These are phyloP conservation scores for Lactarius vividus DNA, from an alignment of 768 basidiomycete genomes.

Conservation along the genomic window DNA sequence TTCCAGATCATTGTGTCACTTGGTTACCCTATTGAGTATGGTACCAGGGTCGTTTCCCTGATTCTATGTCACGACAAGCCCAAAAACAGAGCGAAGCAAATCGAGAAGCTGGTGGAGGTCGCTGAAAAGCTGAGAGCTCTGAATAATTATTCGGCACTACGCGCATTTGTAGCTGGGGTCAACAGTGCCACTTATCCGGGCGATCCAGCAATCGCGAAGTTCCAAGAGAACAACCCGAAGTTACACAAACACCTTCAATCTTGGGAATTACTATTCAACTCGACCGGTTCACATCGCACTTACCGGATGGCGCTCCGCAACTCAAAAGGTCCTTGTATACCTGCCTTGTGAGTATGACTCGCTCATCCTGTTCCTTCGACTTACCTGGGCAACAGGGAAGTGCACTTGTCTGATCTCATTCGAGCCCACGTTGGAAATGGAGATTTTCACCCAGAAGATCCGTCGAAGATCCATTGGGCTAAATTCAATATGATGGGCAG, in stretches of 20 bases:
- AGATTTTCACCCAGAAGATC: constrained; percentile 64
- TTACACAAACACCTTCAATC: constrained; percentile 75
- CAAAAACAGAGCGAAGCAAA: constrained; percentile 70
- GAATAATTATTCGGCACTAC: constrained; percentile 92
- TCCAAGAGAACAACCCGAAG: constrained; percentile 64
- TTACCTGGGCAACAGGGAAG: constrained; percentile 54
- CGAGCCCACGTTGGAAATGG: constrained; percentile 82
- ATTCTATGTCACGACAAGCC: constrained; percentile 85
- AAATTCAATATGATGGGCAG: constrained; percentile 93
- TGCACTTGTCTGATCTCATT: constrained; percentile 87
- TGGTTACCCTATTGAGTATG: constrained; percentile 15
- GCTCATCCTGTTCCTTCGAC: constrained; percentile 22
- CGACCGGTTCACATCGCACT: constrained; percentile 78
- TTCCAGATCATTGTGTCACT: constrained; percentile 17
- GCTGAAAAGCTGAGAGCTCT: constrained; percentile 73
- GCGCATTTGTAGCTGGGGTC: constrained; percentile 93
- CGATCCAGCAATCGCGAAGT: constrained; percentile 71
- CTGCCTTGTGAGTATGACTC: constrained; percentile 57
- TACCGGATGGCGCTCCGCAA: constrained; percentile 88
- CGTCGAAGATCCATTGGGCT: constrained; percentile 85
- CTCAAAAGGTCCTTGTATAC: constrained; percentile 83
- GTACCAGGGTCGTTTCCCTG: constrained; percentile 78
- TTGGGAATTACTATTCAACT: constrained; percentile 81
- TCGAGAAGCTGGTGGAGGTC: constrained; percentile 87
- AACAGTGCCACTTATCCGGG: constrained; percentile 78